Conservation (phyloP, 164 flowering plant species). For the Sextonia rubra region DNA sequence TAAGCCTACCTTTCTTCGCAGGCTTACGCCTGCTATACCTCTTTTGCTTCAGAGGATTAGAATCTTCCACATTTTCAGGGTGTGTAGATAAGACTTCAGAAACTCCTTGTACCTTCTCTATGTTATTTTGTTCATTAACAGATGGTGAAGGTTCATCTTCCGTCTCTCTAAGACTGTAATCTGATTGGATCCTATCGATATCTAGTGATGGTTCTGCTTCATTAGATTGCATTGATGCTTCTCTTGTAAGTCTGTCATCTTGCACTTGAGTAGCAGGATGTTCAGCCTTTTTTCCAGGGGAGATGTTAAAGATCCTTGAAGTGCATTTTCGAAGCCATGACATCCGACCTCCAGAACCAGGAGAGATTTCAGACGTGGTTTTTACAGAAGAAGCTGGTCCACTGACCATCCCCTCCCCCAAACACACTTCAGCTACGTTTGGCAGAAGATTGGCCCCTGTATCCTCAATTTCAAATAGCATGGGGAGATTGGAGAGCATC, state of each 20-base stretch:
- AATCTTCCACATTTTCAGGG: constrained; percentile 5
- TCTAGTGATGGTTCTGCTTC: constrained; percentile 23
- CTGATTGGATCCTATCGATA: constrained; percentile 21
- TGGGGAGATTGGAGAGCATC: constrained; percentile 42
- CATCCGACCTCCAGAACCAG: constrained; percentile 30
- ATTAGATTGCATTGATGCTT: constrained; percentile 9
- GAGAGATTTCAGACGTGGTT: constrained; percentile 17
- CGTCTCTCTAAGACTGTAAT: constrained; percentile 15
- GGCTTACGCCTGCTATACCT: constrained; percentile 21
- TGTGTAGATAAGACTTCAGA: constrained; percentile 34
- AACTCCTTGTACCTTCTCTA: constrained; percentile 25
- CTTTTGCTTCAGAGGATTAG: not conserved
- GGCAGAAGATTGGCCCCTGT: constrained; percentile 30
- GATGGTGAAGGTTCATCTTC: constrained; percentile 24
- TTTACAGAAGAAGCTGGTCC: constrained; percentile 21
- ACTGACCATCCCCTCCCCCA: constrained; percentile 17
- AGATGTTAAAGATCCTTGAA: constrained; percentile 37
- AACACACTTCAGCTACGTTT: constrained; percentile 24
- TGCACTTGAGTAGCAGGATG: constrained; percentile 7
- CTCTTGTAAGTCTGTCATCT: not conserved
- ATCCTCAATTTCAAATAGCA: constrained; percentile 36
- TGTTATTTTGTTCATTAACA: constrained; percentile 32
- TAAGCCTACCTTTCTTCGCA: constrained; percentile 31
- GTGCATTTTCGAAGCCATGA: constrained; percentile 72
- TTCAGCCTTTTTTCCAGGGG: constrained; percentile 19